Evolutionary conservation across 2,329 filamentous ascomycete species (phyloP).

Genomic region (Ascochyta lentis): DNA sequence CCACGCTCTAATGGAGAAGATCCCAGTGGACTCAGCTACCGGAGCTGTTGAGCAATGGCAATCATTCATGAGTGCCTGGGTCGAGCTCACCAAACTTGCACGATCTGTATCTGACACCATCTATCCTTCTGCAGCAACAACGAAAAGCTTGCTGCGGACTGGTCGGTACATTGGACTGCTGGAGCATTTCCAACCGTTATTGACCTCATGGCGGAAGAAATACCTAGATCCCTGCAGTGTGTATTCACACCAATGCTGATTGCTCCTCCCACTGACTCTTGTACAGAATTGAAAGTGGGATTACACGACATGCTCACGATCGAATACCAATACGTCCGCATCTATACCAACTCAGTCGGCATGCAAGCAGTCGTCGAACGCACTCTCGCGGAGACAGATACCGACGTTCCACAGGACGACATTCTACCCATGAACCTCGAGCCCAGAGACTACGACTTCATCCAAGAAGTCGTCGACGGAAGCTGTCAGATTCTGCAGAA

Average conservation of each 20-base stretch:
- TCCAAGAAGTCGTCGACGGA: slow-evolving; percentile 63
- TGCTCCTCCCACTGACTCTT: not conserved
- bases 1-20: slow-evolving; percentile 49
- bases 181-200: slow-evolving; percentile 53
- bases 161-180: slow-evolving; percentile 60
- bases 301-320: slow-evolving; percentile 60
- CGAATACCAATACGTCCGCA: slow-evolving; percentile 56
- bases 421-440: slow-evolving; percentile 55
- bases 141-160: slow-evolving; percentile 52
- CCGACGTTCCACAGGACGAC: slow-evolving; percentile 46
- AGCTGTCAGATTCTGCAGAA: slow-evolving; percentile 60
- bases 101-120: slow-evolving; percentile 62
- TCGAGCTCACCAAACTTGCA: slow-evolving; percentile 52
- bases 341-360: slow-evolving; percentile 57
- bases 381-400: slow-evolving; percentile 52
- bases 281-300: slow-evolving; percentile 42
- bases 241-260: not conserved
- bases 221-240: slow-evolving; percentile 49
- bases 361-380: slow-evolving; percentile 65
- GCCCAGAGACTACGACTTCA: slow-evolving; percentile 61
- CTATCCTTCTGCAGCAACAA: slow-evolving; percentile 55
- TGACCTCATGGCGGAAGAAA: slow-evolving; percentile 51
- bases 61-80: slow-evolving; percentile 61
- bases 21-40: slow-evolving; percentile 47
- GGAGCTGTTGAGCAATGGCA: slow-evolving; percentile 56